Conservation (phyloP, 1,284 basidiomycete genomes). For the Trichosporon sp. region DNA sequence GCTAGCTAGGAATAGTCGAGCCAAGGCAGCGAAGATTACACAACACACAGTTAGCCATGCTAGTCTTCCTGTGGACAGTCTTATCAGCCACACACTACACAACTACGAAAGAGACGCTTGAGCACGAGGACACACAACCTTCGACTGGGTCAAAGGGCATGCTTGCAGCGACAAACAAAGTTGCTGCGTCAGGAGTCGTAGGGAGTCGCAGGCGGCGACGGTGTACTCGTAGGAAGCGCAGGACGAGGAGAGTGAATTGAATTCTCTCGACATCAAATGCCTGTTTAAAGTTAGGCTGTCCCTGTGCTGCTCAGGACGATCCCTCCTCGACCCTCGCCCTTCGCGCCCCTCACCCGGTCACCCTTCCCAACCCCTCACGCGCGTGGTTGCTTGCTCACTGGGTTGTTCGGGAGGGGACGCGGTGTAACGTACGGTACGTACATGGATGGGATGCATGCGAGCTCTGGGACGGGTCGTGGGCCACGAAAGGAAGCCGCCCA, state of each 20-base stretch:
- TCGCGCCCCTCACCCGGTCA: too few species aligned
- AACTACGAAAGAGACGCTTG: background rate
- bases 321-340: too few species aligned
- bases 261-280: slow-evolving; percentile 2
- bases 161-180: slow-evolving; percentile 1
- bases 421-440: slow-evolving; percentile 10
- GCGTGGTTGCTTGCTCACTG: background rate
- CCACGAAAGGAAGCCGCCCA: background rate
- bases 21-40: background rate
- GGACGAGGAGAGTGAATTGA: background rate
- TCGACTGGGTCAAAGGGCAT: background rate
- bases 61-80: background rate
- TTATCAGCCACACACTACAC: background rate
- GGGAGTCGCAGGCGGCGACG: too few species aligned
- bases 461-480: background rate
- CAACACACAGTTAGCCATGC: background rate
- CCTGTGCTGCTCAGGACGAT: background rate
- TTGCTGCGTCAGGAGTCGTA: background rate
- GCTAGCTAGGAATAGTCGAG: background rate
- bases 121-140: background rate
- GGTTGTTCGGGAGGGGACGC: background rate
- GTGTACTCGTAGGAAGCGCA: background rate
- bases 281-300: slow-evolving; percentile 8
- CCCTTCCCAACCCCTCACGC: too few species aligned
- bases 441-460: background rate